A percentile compares a stretch with the other conserved stretches of the same genome.
Evolutionary conservation across 768 basidiomycete genomes (phyloP).

Genomic region (Lanmaoa pseudosensibilis): DNA sequence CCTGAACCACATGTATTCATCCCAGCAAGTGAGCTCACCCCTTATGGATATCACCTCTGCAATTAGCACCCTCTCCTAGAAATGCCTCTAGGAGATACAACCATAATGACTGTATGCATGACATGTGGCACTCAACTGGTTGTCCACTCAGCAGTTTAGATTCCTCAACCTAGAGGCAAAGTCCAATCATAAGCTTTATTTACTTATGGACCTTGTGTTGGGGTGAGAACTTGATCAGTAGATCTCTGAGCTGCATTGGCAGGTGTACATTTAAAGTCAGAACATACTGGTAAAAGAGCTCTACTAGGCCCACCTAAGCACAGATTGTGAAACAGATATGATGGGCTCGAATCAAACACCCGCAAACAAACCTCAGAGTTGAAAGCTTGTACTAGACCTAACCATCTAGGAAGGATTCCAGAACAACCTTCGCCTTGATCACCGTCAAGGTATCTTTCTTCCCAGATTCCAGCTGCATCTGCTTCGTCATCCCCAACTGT

Average conservation of each 20-base stretch:
- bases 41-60: too few species aligned
- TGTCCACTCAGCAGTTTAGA: too few species aligned
- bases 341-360: not conserved
- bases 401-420: conserved; percentile 8
- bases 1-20: too few species aligned
- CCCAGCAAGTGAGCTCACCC: too few species aligned
- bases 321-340: not conserved
- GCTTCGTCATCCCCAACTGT: conserved; percentile 15
- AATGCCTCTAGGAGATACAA: too few species aligned
- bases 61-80: too few species aligned
- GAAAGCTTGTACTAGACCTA: not conserved
- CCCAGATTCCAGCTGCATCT: not conserved
- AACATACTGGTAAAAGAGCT: not conserved
- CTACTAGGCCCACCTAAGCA: not conserved
- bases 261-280: not conserved
- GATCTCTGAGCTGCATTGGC: not conserved
- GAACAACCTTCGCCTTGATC: conserved; percentile 9
- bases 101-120: too few species aligned
- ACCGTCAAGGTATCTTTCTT: conserved; percentile 2
- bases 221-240: not conserved
- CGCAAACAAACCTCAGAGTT: not conserved
- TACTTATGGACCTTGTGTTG: not conserved
- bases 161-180: too few species aligned
- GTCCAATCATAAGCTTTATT: too few species aligned
- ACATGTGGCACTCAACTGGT: too few species aligned